A percentile compares a stretch with the other conserved stretches of the same genome.
phyloP scores from a whole-genome alignment of 1,139 yeast genomes.

The Yamadazyma pseudoaaseri region DNA sequence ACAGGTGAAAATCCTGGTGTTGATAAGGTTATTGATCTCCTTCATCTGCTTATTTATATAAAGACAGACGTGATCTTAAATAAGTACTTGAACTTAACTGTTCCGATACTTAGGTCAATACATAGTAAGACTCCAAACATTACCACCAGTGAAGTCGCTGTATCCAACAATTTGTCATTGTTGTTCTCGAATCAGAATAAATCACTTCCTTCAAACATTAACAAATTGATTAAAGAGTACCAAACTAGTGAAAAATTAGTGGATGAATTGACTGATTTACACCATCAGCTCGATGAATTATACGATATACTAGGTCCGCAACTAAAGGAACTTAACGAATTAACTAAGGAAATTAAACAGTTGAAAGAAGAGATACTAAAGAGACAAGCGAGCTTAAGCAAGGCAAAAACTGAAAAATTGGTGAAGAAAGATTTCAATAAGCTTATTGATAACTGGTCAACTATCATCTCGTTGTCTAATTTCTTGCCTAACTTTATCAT shows the following conservation, averaged over 20 bases:
- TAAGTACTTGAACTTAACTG: constrained; percentile 23
- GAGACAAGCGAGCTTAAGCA: constrained; percentile 1
- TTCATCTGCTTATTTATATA: constrained; percentile 11
- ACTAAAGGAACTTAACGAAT: constrained; percentile 14
- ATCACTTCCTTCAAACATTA: constrained; percentile 14
- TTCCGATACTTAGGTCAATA: constrained; percentile 33
- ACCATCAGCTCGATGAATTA: constrained; percentile 3
- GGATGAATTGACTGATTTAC: constrained; percentile 7
- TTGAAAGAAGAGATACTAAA: constrained; percentile 5
- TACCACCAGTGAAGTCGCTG: constrained; percentile 29
- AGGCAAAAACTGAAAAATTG: constrained; percentile 1
- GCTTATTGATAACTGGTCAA: constrained; percentile 24
- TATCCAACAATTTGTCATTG: constrained; percentile 22
- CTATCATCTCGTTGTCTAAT: constrained; percentile 25
- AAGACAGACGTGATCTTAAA: constrained; percentile 27
- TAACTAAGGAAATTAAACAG: constrained; percentile 15
- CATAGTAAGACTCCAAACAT: constrained; percentile 28
- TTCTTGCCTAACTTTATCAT: constrained; percentile 31
- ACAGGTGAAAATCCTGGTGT: background rate
- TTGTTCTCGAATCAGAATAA: constrained; percentile 15
- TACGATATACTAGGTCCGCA: constrained; percentile 15
- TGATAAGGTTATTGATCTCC: background rate
- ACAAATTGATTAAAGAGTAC: constrained; percentile 17
- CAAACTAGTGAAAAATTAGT: constrained; percentile 10
- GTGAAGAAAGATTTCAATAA: constrained; percentile 10